phyloP scores from a whole-genome alignment of 2,329 filamentous ascomycete species.

The Daldinia sp. region DNA sequence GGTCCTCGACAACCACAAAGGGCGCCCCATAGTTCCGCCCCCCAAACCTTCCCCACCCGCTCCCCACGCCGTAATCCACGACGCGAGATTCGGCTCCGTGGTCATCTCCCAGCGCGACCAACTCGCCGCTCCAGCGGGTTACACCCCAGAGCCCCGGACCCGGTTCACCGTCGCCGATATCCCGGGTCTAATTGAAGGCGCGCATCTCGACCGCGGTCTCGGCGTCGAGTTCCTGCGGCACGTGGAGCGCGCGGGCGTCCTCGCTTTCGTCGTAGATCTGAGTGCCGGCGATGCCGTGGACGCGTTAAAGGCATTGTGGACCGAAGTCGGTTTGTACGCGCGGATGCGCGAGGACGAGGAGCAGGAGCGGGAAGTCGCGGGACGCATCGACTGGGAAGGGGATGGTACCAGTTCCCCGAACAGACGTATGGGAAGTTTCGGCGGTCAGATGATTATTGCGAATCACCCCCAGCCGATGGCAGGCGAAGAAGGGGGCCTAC shows the following conservation, averaged over 20 bases:
- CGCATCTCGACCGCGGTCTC: slow-evolving; percentile 89
- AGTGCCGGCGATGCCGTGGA: slow-evolving; percentile 78
- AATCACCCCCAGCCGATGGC: slow-evolving; percentile 27
- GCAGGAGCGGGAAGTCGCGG: slow-evolving; percentile 67
- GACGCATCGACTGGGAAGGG: slow-evolving; percentile 65
- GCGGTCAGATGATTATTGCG: slow-evolving; percentile 44
- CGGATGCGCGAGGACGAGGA: slow-evolving; percentile 79
- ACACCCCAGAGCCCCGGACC: slow-evolving; percentile 60
- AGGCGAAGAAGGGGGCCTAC: slow-evolving; percentile 55
- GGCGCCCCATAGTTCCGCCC: slow-evolving; percentile 66
- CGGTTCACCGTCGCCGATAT: slow-evolving; percentile 96
- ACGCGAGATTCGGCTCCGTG: slow-evolving; percentile 44
- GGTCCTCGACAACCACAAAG: slow-evolving; percentile 85
- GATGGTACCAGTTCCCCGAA: slow-evolving; percentile 52
- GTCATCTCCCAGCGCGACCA: slow-evolving; percentile 41
- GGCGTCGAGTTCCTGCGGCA: slow-evolving; percentile 93
- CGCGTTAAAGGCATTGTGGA: slow-evolving; percentile 85
- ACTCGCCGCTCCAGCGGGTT: slow-evolving; percentile 22
- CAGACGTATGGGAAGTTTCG: slow-evolving; percentile 5
- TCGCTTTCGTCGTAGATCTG: slow-evolving; percentile 94
- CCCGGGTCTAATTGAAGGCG: slow-evolving; percentile 89
- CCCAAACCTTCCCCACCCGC: slow-evolving; percentile 42
- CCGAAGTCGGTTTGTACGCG: slow-evolving; percentile 87
- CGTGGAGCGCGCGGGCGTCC: slow-evolving; percentile 89
- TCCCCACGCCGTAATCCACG: slow-evolving; percentile 52